phyloP scores from a whole-genome alignment of 2,329 filamentous ascomycete genomes.

The Dothideomycetidae sp. region DNA sequence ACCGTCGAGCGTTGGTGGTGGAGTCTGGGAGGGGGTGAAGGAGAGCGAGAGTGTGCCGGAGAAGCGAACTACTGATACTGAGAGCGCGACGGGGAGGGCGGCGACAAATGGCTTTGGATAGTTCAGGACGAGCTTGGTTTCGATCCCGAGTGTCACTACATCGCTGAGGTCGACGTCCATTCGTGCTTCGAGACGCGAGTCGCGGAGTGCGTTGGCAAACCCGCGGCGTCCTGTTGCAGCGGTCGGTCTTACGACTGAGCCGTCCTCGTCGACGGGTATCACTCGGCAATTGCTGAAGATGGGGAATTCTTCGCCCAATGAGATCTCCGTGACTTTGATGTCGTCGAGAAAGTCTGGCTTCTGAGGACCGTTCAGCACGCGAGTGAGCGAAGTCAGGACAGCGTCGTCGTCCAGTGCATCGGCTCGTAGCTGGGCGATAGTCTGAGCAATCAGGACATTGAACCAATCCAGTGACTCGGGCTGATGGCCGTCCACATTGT shows the following conservation, averaged over 20 bases:
- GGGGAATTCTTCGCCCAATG: conserved; percentile 88
- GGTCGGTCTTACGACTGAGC: conserved; percentile 35
- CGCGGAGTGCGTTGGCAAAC: conserved; percentile 29
- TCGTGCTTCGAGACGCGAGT: conserved; percentile 71
- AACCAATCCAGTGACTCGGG: conserved; percentile 98
- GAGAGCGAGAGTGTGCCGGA: conserved; percentile 88
- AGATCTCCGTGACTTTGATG: conserved; percentile 87
- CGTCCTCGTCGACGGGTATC: conserved; percentile 77
- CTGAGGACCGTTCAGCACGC: conserved; percentile 67
- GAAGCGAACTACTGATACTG: conserved; percentile 84
- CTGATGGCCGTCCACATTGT: conserved; percentile 89
- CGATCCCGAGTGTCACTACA: conserved; percentile 84
- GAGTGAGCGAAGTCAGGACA: conserved; percentile 71
- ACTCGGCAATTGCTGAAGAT: conserved; percentile 98
- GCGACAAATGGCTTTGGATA: conserved; percentile 84
- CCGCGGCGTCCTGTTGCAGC: conserved; percentile 20
- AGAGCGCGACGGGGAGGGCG: conserved; percentile 77
- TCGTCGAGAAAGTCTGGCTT: conserved; percentile 87
- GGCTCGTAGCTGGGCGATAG: conserved; percentile 84
- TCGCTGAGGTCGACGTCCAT: conserved; percentile 97
- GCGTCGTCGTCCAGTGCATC: conserved; percentile 87
- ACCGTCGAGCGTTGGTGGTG: conserved; percentile 12
- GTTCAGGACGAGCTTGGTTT: conserved; percentile 88
- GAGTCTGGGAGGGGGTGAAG: conserved; percentile 56
- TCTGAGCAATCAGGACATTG: conserved; percentile 92